Evolutionary conservation across 2,329 filamentous ascomycete species (phyloP).

Genomic region (Daldinia sp.): DNA sequence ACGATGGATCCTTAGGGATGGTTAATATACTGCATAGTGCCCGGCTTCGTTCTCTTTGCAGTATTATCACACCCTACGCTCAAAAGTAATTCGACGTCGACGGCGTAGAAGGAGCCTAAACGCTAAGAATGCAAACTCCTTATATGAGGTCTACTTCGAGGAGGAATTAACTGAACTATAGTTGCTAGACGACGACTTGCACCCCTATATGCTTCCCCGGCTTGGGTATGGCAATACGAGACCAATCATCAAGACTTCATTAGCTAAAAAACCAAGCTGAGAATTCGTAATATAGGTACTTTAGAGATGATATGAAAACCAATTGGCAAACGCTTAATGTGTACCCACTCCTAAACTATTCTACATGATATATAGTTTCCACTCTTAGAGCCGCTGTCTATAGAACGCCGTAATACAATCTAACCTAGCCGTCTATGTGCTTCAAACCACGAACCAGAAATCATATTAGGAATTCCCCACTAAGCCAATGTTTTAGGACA

Average conservation of each 20-base stretch:
- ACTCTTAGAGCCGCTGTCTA: neutral
- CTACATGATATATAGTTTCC: neutral
- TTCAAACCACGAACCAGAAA: neutral
- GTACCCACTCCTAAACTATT: constrained; percentile 1
- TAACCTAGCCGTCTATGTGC: neutral
- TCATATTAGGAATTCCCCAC: constrained; percentile 74
- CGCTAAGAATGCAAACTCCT: neutral
- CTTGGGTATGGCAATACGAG: neutral
- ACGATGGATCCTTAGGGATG: neutral
- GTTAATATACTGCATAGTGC: neutral
- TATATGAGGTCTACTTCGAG: neutral
- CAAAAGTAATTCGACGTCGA: neutral
- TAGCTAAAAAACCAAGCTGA: neutral
- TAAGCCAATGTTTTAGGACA: constrained; percentile 83
- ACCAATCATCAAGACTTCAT: neutral
- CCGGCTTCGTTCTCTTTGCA: neutral
- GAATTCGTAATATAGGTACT: constrained; percentile 1
- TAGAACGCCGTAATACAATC: constrained; percentile 5
- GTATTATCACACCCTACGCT: neutral
- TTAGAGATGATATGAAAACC: neutral
- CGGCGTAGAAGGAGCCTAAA: neutral
- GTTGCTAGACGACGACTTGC: neutral
- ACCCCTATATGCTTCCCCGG: neutral
- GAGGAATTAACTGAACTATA: neutral
- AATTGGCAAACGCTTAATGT: neutral